Base-by-base conservation (phyloP, 768 basidiomycete genomes). In the Pleurotus platypus region DNA sequence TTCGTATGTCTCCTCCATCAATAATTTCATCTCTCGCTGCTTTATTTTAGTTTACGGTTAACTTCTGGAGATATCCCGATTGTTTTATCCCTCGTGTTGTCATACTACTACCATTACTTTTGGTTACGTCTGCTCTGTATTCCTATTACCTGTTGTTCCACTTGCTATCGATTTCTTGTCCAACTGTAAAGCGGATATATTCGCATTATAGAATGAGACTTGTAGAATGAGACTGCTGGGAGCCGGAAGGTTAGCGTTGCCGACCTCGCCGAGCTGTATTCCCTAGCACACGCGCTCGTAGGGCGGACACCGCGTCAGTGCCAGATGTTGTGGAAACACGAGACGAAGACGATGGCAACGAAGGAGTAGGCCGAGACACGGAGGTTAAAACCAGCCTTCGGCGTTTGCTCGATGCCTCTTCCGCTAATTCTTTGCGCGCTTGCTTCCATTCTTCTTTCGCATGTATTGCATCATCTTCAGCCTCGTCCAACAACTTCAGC, bases 361-460 rank as follows among this genome's bases (percentile, higher is more conserved):
- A 65, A 15, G 57, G 64, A 38, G 69, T 65, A 2, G 70, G 66
- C 46, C 71, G 66, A 35, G 69, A 49, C 46, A 67, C 55, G 20
- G 65, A 55, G 27, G 68, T 70, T 12, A 70, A 61, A 24, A 64
- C 66, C 5, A 80, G 57, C 61, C 73, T 81, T 53, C 79, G 78
- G 51, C 78, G 77, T 66, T 86, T 86, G 12, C 65, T 66, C 49
- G 67, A 71, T 35, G 80, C 77, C 39, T 72, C 71, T 13, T 67
- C 67, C 37, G 72, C 73, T 37, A 81, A 63, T 35, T 83, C 81
- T 56, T 71, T 70, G 63, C 80, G 77, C 35, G 76, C 82, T 66
- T 67, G 76, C 55, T 70, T 68, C 87, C 90, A 89, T 63, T 82
- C 76, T 55, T 80, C 76, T 56, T 81, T 84, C 12, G 90, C 92